Conservation (phyloP, 305 asterid species). For the Fraxinus latifolia region DNA sequence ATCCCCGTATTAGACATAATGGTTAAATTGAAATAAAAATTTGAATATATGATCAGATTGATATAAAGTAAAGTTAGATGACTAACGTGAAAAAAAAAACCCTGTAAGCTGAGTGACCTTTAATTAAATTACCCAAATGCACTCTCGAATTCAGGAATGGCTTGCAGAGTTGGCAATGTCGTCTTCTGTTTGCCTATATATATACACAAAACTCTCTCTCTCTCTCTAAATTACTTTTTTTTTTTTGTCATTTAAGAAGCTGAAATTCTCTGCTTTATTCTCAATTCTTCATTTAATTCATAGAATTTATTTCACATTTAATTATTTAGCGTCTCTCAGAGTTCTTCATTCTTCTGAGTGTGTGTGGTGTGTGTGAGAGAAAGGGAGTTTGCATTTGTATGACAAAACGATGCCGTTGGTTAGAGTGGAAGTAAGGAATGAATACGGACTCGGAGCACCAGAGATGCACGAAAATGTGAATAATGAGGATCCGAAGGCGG, state of each 20-base stretch:
- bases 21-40: not conserved
- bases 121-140: not conserved
- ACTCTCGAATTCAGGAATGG: not conserved
- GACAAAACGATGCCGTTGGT: conserved; percentile 64
- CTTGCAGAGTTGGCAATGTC: conserved; percentile 13
- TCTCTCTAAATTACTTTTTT: conserved; percentile 14
- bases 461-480: conserved; percentile 48
- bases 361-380: not conserved
- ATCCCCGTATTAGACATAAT: not conserved
- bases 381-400: not conserved
- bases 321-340: not conserved
- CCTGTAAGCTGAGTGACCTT: not conserved
- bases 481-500: conserved; percentile 75
- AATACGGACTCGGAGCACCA: conserved; percentile 72
- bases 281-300: conserved; percentile 41
- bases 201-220: conserved; percentile 19
- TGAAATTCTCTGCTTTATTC: not conserved
- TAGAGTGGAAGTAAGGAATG: conserved; percentile 68
- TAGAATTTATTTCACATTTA: conserved; percentile 17
- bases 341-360: conserved; percentile 7
- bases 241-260: not conserved
- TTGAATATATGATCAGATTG: not conserved
- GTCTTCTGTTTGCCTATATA: not conserved
- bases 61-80: not conserved
- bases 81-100: not conserved